phyloP scores from a whole-genome alignment of 208 protist genomes.

The Leishmania arabica region DNA sequence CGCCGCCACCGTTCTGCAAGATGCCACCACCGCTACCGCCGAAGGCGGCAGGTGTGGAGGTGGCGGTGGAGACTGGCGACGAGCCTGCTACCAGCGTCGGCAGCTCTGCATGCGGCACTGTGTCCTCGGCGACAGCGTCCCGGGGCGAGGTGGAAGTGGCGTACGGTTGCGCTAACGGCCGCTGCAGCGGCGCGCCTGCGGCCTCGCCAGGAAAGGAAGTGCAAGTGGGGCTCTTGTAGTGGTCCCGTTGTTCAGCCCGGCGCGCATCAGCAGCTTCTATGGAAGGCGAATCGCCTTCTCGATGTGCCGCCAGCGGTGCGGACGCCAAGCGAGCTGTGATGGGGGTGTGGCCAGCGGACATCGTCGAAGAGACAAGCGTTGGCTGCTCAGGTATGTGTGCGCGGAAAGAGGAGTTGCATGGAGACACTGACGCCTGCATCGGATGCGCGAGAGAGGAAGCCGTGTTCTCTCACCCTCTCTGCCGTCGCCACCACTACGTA shows the following conservation, averaged over 20 bases:
- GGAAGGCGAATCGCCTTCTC: neutral
- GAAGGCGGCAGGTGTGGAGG: neutral
- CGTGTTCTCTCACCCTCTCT: neutral
- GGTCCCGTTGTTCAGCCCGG: neutral
- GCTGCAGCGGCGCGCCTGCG: slow-evolving; percentile 3
- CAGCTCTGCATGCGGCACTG: no score
- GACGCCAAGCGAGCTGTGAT: neutral
- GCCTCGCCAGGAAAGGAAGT: slow-evolving; percentile 10
- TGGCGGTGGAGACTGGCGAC: neutral
- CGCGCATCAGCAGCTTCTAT: neutral
- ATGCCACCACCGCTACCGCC: neutral
- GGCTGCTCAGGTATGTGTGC: neutral
- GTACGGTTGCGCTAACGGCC: slow-evolving; percentile 17
- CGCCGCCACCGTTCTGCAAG: neutral
- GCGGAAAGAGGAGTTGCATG: neutral
- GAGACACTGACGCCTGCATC: neutral
- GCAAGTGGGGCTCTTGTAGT: neutral
- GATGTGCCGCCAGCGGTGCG: neutral
- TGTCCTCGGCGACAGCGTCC: neutral
- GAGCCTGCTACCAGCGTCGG: neutral
- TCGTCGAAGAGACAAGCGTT: neutral
- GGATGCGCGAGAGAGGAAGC: neutral
- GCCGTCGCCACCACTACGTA: neutral
- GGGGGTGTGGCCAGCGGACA: neutral
- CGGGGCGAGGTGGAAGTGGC: neutral